A percentile compares a stretch with the other conserved stretches of the same genome.
These are phyloP conservation scores for Globisporangium lucens DNA, from an alignment of 352 stramenopile species.

Conservation along the genomic window DNA sequence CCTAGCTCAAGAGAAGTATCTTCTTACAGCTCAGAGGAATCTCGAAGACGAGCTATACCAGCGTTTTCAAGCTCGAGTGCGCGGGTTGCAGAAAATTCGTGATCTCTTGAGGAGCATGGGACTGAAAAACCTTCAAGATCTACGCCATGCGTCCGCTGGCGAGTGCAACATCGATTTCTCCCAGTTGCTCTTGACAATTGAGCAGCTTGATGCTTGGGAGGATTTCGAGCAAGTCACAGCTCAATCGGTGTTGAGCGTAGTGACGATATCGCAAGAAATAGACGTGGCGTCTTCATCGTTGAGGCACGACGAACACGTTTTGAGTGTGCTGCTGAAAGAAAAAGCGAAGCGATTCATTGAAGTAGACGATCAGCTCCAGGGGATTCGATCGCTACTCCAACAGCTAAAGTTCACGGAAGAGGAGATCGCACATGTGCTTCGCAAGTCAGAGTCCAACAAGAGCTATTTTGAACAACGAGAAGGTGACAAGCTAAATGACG, in stretches of 20 bases:
- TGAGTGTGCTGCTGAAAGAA: slow-evolving; percentile 53
- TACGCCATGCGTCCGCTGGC: slow-evolving; percentile 38
- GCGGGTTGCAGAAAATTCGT: slow-evolving; percentile 31
- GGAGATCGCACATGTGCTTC: slow-evolving; percentile 41
- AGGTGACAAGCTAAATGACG: slow-evolving; percentile 19
- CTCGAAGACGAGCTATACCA: slow-evolving; percentile 45
- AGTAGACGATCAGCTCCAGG: slow-evolving; percentile 38
- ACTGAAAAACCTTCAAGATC: slow-evolving; percentile 32
- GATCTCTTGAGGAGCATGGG: slow-evolving; percentile 38
- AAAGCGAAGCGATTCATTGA: slow-evolving; percentile 58
- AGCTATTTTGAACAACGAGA: not conserved
- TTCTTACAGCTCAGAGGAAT: slow-evolving; percentile 26
- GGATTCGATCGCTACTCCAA: slow-evolving; percentile 39
- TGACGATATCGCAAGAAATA: slow-evolving; percentile 18
- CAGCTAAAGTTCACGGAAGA: slow-evolving; percentile 44
- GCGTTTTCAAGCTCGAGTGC: slow-evolving; percentile 33
- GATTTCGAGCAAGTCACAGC: slow-evolving; percentile 22
- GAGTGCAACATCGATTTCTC: slow-evolving; percentile 22
- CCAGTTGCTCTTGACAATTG: slow-evolving; percentile 7
- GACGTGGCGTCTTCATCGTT: slow-evolving; percentile 25
- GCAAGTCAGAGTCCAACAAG: slow-evolving; percentile 10
- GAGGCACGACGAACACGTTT: slow-evolving; percentile 36
- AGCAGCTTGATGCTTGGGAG: slow-evolving; percentile 25
- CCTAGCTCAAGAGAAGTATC: slow-evolving; percentile 52
- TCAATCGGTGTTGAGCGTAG: not conserved